Percentiles rank a stretch among this genome's conserved stretches.
Evolutionary conservation across 164 flowering plant species (phyloP).

Genomic region (Nymphaea colorata): DNA sequence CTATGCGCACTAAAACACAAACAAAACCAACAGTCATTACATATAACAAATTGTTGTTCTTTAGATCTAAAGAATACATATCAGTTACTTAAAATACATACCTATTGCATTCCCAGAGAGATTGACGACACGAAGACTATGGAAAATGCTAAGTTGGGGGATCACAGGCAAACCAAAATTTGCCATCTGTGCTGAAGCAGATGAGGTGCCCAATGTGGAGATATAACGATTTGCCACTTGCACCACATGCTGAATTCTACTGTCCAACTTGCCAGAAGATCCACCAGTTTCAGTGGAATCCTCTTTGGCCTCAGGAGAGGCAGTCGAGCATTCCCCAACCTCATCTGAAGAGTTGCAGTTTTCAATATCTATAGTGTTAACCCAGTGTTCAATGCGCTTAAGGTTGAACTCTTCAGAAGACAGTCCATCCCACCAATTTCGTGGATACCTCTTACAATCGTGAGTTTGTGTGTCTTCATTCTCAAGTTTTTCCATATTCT

Average conservation of each 20-base stretch:
- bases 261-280: constrained; percentile 27
- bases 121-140: constrained; percentile 61
- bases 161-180: constrained; percentile 79
- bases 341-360: constrained; percentile 41
- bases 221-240: constrained; percentile 71
- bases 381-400: constrained; percentile 85
- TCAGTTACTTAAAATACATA: constrained; percentile 11
- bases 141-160: constrained; percentile 77
- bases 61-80: neutral
- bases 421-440: constrained; percentile 20
- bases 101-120: constrained; percentile 86
- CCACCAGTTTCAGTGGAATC: constrained; percentile 15
- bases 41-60: neutral
- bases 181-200: constrained; percentile 72
- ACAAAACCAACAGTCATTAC: neutral
- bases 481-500: constrained; percentile 10
- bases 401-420: constrained; percentile 46
- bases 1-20: constrained; percentile 46
- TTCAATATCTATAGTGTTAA: constrained; percentile 33
- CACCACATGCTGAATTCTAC: constrained; percentile 42
- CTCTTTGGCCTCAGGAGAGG: constrained; percentile 18
- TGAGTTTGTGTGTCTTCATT: constrained; percentile 13
- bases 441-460: constrained; percentile 8
- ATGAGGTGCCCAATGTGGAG: constrained; percentile 50
- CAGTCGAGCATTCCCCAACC: constrained; percentile 16